Evolutionary conservation across 495 filamentous ascomycete species (phyloP), one percentile per base, ranked within the genome.

Genomic region (Hyphodiscus hymeniophilus): DNA sequence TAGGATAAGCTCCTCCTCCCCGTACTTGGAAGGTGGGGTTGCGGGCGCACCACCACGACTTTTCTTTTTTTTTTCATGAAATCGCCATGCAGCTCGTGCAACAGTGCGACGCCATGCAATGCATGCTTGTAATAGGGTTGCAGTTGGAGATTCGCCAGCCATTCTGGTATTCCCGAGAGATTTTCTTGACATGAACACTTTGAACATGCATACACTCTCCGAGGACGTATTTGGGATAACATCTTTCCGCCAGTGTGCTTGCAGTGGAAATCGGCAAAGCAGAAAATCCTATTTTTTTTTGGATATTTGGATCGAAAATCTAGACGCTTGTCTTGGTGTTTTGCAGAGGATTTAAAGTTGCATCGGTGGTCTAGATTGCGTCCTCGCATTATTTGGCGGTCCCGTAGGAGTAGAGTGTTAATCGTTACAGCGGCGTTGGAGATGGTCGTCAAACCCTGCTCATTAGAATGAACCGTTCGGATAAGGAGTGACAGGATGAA

Each of bases 321-420:
- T n/a, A n/a, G n/a, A n/a, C n/a, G n/a, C n/a, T n/a, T n/a, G n/a
- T n/a, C n/a, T n/a, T n/a, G n/a, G n/a, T n/a, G n/a, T n/a, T n/a
- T n/a, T n/a, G n/a, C n/a, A 11, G 34, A 6, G 13, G 17, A 38
- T 4, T 6, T 38, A 38, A 18, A 38, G 13, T 15, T 38, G 5
- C 34, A 18, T 38, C 4, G 6, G 13, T 6, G 5, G 17, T 38
- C 34, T 38, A 4, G 34, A 38, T 13, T 38, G 5, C 40, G 15
- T 30, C 40, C 15, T 42, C 41, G 30, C 41, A 43, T 47, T 43
- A 42, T 45, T 51, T 21, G 50, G 47, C 47, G 50, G 47, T 52
- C 47, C 50, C 47, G 50, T 43, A 47, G 50, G 50, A 38, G 42
- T 5, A 8, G 31, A 38, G 44, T 33, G 44, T 38, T 17, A 3